phyloP scores from a whole-genome alignment of 192 early-diverging fungal species.

The Coemansia javaensis region DNA sequence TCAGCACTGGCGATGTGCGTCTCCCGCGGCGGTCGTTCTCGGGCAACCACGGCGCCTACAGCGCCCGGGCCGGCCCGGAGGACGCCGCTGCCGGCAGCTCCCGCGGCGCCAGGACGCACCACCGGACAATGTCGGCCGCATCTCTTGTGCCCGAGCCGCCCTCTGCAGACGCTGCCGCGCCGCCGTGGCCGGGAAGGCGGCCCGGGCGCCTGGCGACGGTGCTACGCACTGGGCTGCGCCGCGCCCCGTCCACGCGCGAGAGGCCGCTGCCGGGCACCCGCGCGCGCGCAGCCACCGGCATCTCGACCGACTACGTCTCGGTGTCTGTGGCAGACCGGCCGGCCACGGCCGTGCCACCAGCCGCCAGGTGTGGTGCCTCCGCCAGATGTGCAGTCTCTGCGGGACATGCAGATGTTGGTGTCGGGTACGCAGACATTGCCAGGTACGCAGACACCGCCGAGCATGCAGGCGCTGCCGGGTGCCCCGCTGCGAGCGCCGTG shows the following conservation, averaged over 20 bases:
- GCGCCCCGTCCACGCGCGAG: neutral
- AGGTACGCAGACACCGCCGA: too few species aligned
- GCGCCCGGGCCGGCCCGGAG: neutral
- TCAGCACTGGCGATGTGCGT: neutral
- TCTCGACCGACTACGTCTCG: constrained; percentile 12
- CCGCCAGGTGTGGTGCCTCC: too few species aligned
- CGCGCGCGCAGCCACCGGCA: constrained; percentile 18
- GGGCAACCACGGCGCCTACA: constrained; percentile 5
- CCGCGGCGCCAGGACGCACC: constrained; percentile 9
- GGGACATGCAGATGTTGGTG: too few species aligned
- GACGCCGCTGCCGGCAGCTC: neutral
- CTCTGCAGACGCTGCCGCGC: neutral
- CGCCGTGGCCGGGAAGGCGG: constrained; percentile 4
- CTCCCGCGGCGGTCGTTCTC: constrained; percentile 33
- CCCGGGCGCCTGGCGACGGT: constrained; percentile 14
- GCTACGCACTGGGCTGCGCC: constrained; percentile 14
- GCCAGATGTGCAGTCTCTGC: too few species aligned
- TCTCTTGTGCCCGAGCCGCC: neutral
- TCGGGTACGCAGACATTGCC: too few species aligned
- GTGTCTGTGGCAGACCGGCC: neutral
- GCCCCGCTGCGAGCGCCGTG: too few species aligned
- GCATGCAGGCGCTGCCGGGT: too few species aligned
- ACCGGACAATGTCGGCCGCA: constrained; percentile 29
- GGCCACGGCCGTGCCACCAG: too few species aligned
- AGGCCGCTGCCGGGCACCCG: constrained; percentile 3